phyloP scores from a whole-genome alignment of 179 eudicot genomes.

The Beta lomatogona region DNA sequence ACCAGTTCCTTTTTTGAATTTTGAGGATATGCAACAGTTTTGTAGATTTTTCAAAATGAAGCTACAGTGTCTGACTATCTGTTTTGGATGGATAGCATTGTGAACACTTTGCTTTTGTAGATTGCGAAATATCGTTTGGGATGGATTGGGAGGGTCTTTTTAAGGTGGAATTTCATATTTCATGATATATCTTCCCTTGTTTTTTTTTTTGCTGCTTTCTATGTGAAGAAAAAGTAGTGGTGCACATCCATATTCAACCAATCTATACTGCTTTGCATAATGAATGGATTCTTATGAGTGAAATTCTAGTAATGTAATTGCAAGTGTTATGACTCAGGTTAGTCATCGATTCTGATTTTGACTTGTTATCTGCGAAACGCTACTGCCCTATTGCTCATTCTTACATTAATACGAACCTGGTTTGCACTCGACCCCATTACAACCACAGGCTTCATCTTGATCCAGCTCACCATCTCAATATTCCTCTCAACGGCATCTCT shows the following conservation, averaged over 20 bases:
- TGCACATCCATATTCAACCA: not conserved
- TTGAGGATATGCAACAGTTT: not conserved
- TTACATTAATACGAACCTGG: not conserved
- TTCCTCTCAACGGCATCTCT: too few species aligned
- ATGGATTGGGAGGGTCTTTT: too few species aligned
- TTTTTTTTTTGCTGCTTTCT: not conserved
- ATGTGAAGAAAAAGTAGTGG: not conserved
- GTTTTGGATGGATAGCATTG: not conserved
- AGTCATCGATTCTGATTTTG: not conserved
- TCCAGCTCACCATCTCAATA: too few species aligned
- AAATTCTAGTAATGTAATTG: not conserved
- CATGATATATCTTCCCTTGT: not conserved
- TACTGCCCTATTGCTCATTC: too few species aligned
- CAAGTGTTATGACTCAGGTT: not conserved
- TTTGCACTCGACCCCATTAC: not conserved
- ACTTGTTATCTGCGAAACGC: not conserved
- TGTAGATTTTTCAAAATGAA: not conserved
- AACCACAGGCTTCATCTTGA: not conserved
- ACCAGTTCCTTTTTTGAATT: not conserved
- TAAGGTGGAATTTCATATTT: too few species aligned
- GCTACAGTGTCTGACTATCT: not conserved
- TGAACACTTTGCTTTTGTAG: not conserved
- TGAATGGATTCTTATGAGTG: not conserved
- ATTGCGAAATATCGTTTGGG: too few species aligned
- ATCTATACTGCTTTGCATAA: not conserved